phyloP scores from a whole-genome alignment of 2,329 filamentous ascomycete species.

The Calonectria montana region DNA sequence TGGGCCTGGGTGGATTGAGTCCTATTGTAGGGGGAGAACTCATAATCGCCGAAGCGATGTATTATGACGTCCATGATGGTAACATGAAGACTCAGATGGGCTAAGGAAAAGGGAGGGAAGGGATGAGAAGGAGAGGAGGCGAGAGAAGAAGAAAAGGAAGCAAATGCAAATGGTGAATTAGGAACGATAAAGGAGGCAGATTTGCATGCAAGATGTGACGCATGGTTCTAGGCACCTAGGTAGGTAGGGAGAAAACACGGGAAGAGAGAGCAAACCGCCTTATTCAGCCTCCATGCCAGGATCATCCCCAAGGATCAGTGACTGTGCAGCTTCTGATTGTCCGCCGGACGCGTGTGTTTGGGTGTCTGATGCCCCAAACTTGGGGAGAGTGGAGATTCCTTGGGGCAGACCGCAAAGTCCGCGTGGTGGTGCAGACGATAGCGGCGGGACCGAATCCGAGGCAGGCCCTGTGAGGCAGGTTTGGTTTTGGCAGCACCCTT shows the following conservation, averaged over 20 bases:
- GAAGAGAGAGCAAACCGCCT: slow-evolving; percentile 16
- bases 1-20: slow-evolving; percentile 32
- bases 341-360: background rate
- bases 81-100: slow-evolving; percentile 23
- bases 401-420: background rate
- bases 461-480: background rate
- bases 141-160: background rate
- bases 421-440: slow-evolving; percentile 1
- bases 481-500: background rate
- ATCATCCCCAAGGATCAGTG: slow-evolving; percentile 5
- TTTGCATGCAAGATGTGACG: slow-evolving; percentile 2
- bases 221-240: background rate
- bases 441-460: background rate
- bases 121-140: background rate
- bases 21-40: slow-evolving; percentile 44
- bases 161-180: background rate
- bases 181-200: background rate
- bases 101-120: background rate
- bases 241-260: background rate
- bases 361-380: background rate
- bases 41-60: slow-evolving; percentile 44
- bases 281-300: slow-evolving; percentile 11
- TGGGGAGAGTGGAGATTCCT: background rate
- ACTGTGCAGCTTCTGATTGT: background rate
- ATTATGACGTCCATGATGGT: slow-evolving; percentile 47